phyloP scores from a whole-genome alignment of 1,139 yeast genomes.

The Scheffersomyces cryptocercus region DNA sequence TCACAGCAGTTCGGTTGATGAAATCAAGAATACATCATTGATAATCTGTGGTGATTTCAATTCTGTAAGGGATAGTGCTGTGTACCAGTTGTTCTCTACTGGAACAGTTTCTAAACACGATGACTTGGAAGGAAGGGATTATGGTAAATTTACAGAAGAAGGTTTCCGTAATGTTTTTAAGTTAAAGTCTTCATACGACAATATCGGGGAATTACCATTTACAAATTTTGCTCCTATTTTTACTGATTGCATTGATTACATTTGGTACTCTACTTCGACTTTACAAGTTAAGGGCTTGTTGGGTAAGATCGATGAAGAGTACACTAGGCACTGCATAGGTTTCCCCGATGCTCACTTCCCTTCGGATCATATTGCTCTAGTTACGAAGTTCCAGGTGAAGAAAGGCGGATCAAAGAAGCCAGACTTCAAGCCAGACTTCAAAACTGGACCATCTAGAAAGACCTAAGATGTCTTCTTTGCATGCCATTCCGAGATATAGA shows the following conservation, averaged over 20 bases:
- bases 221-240: slow-evolving; percentile 93
- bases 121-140: slow-evolving; percentile 84
- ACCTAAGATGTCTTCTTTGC: slow-evolving; percentile 23
- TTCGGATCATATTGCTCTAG: slow-evolving; percentile 88
- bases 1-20: slow-evolving; percentile 49
- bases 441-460: slow-evolving; percentile 51
- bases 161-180: slow-evolving; percentile 84
- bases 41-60: slow-evolving; percentile 95
- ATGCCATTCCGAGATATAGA: no score
- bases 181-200: slow-evolving; percentile 81
- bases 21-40: slow-evolving; percentile 67
- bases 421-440: slow-evolving; percentile 55
- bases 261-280: slow-evolving; percentile 85
- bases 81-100: slow-evolving; percentile 81
- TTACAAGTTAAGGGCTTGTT: slow-evolving; percentile 82
- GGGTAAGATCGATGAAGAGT: slow-evolving; percentile 81
- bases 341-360: slow-evolving; percentile 94
- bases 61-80: slow-evolving; percentile 86
- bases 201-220: slow-evolving; percentile 87
- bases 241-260: slow-evolving; percentile 90
- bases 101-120: slow-evolving; percentile 74
- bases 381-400: slow-evolving; percentile 74
- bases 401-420: slow-evolving; percentile 41
- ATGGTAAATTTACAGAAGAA: slow-evolving; percentile 87
- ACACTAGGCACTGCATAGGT: slow-evolving; percentile 77